Base-by-base conservation (phyloP, 768 basidiomycete genomes). In the Dioszegia crocea region DNA sequence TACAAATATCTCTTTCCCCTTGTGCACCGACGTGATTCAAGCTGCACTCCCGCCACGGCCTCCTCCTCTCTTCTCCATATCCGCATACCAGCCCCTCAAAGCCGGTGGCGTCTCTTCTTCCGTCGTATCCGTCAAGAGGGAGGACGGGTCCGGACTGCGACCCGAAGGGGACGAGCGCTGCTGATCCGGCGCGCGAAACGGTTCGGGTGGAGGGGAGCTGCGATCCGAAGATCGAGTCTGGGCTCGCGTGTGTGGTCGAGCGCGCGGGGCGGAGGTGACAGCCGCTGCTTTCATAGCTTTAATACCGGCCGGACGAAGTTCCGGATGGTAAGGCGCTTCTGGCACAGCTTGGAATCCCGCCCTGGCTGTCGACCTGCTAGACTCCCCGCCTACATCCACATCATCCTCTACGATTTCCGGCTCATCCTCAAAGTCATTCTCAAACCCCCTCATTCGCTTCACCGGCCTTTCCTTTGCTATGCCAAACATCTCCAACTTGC, bases 261-360 rank as follows among this genome's bases (percentile, higher is more conserved):
- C n/a, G n/a, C n/a, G n/a, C n/a, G 36, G 24, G 5, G 27, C 16
- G 11, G 11, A 8, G 3, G 38, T 26, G 9, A 8, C 19, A 4
- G 51, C 24, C 19, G 36, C 51, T 33, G 48, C 38, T 51, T 62
- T 21, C 41, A 68, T 29, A 38, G 68, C 70, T 3, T 51, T 24
- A 1, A 71, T 60, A 14, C 70, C 70, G 17, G 70, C 70, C 6
- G 66, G 60, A 39, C 64, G 62, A 0, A 68, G 44, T 16, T 38
- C 36, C 16, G 70, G 70, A 58, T 71, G 70, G 47, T 53, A 57
- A 6, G 70, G 70, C 30, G 70, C 55, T n/a, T 61, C 59, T 23
- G 70, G 70, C 0, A 68, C 66, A 27, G 30, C 47, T n/a, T 47
- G 41, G 17, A 66, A 24, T 24, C 33, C 29, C 17, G n/a, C 33